Evolutionary conservation across 495 filamentous ascomycete species (phyloP).

Genomic region (Achaetomiella virescens): DNA sequence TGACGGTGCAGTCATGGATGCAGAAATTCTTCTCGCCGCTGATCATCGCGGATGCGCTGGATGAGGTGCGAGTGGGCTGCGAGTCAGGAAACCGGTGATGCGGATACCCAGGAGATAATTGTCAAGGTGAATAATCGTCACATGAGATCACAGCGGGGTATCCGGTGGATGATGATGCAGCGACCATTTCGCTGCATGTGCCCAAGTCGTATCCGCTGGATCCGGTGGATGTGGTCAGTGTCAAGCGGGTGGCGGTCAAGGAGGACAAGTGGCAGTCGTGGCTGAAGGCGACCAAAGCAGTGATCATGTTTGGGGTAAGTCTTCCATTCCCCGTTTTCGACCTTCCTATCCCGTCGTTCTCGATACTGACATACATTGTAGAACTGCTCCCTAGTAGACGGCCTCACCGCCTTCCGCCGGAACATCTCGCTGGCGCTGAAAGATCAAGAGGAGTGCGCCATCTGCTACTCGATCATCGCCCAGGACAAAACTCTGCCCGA

Average conservation of each 20-base stretch:
- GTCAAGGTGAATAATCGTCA: slow-evolving; percentile 65
- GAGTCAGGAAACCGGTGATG: slow-evolving; percentile 46
- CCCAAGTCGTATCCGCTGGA: slow-evolving; percentile 76
- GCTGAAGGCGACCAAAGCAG: slow-evolving; percentile 78
- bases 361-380: no score
- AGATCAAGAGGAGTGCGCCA: slow-evolving; percentile 91
- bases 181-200: slow-evolving; percentile 70
- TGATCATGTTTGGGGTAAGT: slow-evolving; percentile 77
- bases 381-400: slow-evolving; percentile 79
- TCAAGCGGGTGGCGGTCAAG: slow-evolving; percentile 76
- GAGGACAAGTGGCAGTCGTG: slow-evolving; percentile 87
- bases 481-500: slow-evolving; percentile 81
- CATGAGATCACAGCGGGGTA: slow-evolving; percentile 76
- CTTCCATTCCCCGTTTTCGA: not conserved
- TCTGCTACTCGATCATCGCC: slow-evolving; percentile 91
- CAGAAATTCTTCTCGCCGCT: slow-evolving; percentile 78
- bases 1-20: slow-evolving; percentile 73
- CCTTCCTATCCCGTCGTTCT: slow-evolving; percentile 10
- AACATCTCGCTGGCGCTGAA: slow-evolving; percentile 84
- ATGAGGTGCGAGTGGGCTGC: slow-evolving; percentile 68
- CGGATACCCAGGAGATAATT: slow-evolving; percentile 63
- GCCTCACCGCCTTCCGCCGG: slow-evolving; percentile 69
- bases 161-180: slow-evolving; percentile 77
- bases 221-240: slow-evolving; percentile 64
- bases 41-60: slow-evolving; percentile 64